Evolutionary conservation across 1,139 yeast genomes (phyloP).

Genomic region (Torulaspora pretoriensis): DNA sequence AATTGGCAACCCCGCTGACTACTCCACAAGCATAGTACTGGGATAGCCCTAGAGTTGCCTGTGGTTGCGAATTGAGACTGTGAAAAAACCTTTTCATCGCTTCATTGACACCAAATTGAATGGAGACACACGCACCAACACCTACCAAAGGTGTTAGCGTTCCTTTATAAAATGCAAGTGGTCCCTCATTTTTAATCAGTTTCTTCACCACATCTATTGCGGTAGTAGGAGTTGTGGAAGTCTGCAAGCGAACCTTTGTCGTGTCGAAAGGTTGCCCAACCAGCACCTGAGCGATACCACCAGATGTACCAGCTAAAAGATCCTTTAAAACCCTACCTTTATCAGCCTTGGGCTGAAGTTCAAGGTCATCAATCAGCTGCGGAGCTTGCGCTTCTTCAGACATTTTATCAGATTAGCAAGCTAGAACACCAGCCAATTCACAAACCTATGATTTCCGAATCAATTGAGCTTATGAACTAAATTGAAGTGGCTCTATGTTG

Average conservation of each 20-base stretch:
- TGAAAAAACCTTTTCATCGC: slow-evolving; percentile 68
- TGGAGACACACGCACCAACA: slow-evolving; percentile 89
- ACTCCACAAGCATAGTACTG: slow-evolving; percentile 81
- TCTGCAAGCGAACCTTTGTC: slow-evolving; percentile 83
- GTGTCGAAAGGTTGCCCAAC: slow-evolving; percentile 96
- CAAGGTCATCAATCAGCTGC: slow-evolving; percentile 34
- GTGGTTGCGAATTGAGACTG: slow-evolving; percentile 17
- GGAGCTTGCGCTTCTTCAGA: slow-evolving; percentile 35
- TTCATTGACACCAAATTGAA: slow-evolving; percentile 86
- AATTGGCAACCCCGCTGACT: slow-evolving; percentile 85
- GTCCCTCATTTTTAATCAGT: slow-evolving; percentile 70
- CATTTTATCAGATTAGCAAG: slow-evolving; percentile 17
- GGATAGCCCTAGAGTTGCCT: slow-evolving; percentile 41
- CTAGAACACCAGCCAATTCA: not conserved
- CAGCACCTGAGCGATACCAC: slow-evolving; percentile 90
- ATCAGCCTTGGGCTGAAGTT: slow-evolving; percentile 18
- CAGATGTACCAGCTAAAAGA: slow-evolving; percentile 83
- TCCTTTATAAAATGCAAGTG: slow-evolving; percentile 81
- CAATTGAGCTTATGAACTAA: not conserved
- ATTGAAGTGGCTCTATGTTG: not conserved
- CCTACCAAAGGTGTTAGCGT: slow-evolving; percentile 83
- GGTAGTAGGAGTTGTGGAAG: slow-evolving; percentile 66
- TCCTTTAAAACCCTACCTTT: slow-evolving; percentile 47
- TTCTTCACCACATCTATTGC: slow-evolving; percentile 71
- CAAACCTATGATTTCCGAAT: not conserved